Evolutionary conservation across 331 rosid species (phyloP), one percentile per base, ranked within the genome.

Genomic region (Ulmus americana): DNA sequence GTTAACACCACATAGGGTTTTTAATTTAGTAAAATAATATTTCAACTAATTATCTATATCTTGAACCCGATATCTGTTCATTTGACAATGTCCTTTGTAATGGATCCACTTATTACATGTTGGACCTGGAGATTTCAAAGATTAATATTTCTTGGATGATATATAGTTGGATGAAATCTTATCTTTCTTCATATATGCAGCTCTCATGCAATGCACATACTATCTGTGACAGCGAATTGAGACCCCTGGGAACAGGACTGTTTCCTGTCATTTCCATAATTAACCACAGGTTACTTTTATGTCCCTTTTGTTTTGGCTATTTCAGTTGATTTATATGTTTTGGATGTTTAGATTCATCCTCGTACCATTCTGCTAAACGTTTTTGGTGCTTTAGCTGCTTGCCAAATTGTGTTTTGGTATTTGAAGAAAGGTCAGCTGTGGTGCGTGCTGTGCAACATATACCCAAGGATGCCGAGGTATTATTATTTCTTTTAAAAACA

Each of bases 201-300:
- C 83, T 92, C 74, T 94, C 98, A 1, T 88, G 98, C 76, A 92
- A 92, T 80, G 98, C 96, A 3, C 98, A 92, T 77, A 86, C 96
- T 65, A 85, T 92, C 70, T 92, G 88, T 73, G 98, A 92, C 70
- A 72, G 89, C 73, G 98, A 92, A 77, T 80, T 92, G 69, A 88
- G 86, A 76, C 98, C 96, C 55, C 54, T 82, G 68, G 98, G 98
- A 45, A 92, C 95, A 15, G 98, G 98, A 67, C 71, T 90, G 68
- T 90, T 81, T 76, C 94, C 97, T 50, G 84, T 87, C 55, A 75
- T 90, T 63, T 90, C 97, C 64, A 83, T 92, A 62, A 77, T 92
- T 72, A 89, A 92, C 77, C 98, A 92, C 80, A 92, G 98, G 98
- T 92, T 71, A 76, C 55, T 28, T 11, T 10, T 48, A 5, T 10